Base-by-base conservation (phyloP, 2,329 filamentous ascomycete species). In the Verticillium klebahnii region DNA sequence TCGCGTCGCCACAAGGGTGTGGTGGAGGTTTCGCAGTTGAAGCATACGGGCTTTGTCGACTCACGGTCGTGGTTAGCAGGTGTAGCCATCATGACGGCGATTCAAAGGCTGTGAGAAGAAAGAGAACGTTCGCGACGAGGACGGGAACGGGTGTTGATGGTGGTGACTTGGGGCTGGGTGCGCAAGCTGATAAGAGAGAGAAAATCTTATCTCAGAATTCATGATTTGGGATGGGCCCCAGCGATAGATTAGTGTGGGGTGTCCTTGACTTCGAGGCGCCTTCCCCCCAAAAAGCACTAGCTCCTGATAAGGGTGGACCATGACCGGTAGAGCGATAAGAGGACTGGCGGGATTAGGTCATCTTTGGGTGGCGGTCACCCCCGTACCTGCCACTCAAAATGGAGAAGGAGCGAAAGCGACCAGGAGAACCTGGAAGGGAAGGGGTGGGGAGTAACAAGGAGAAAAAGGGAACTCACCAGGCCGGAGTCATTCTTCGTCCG, bases 1-100 rank as follows among this genome's bases (percentile, higher is more conserved):
- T 99, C 95, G 80, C 95, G 90, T 70, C 95, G 91, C 95, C 95
- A 99, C 73, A 99, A 81, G 52, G 95, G 95, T 56, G 95, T 99
- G 59, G 93, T 98, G 52, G 92, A 96, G 55, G 95, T 99, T 67
- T 87, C 87, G 79, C 95, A 99, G 76, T 99, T 99, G 76, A 96
- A 92, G 77, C 95, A 99, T 68, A 93, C 91, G 67, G 94, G 93
- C 93, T 98, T 89, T 80, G 87, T 83, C 61, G 81, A 79, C 80
- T 86, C 82, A 77, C 86, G 76, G 68, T 84, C 77, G 71, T 80
- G 74, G 72, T 81, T 82, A 80, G 80, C 78, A 71, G 77, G 80
- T 75, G 83, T 82, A 66, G 82, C 80, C 81, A 84, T 78, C 75
- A 78, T 79, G 62, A 68, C 75, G 69, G 65, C 71, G 65, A 74